Conservation (phyloP, 768 basidiomycete species). For the Phlebiopsis flavidoalba region DNA sequence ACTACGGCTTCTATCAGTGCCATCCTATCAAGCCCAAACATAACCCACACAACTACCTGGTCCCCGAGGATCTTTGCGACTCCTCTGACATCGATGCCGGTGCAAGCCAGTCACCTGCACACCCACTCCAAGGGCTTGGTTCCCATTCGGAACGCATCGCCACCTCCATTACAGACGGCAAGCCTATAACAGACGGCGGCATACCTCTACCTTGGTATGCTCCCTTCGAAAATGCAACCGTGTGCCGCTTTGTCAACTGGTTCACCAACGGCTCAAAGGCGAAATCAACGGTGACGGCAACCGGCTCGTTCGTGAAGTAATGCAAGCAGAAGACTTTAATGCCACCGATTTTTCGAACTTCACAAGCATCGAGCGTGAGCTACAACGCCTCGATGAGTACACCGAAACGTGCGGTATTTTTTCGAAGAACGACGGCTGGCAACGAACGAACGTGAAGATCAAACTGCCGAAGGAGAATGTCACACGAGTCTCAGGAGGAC, state of each 20-base stretch:
- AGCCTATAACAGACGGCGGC: too few relatives aligned
- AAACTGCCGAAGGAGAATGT: constrained; percentile 17
- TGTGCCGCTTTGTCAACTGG: constrained; percentile 28
- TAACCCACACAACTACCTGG: neutral
- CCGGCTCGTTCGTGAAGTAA: constrained; percentile 22
- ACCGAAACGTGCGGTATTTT: constrained; percentile 13
- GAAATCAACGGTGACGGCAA: constrained; percentile 24
- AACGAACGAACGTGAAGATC: constrained; percentile 14
- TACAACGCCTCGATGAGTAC: constrained; percentile 11
- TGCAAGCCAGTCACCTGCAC: neutral
- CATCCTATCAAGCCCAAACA: neutral
- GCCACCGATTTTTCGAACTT: constrained; percentile 15
- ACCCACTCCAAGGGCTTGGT: neutral
- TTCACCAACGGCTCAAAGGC: constrained; percentile 20
- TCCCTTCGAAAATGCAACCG: constrained; percentile 13
- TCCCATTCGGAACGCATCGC: neutral
- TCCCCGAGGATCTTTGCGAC: neutral
- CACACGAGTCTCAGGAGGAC: constrained; percentile 14
- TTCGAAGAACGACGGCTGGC: constrained; percentile 18
- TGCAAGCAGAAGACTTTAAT: constrained; percentile 20
- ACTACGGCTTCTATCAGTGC: constrained; percentile 1
- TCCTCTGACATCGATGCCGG: neutral
- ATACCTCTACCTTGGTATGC: neutral
- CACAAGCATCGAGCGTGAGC: constrained; percentile 9
- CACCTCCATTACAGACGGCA: neutral